phyloP scores from a whole-genome alignment of 768 basidiomycete species.

The Russula griseocarnosa region DNA sequence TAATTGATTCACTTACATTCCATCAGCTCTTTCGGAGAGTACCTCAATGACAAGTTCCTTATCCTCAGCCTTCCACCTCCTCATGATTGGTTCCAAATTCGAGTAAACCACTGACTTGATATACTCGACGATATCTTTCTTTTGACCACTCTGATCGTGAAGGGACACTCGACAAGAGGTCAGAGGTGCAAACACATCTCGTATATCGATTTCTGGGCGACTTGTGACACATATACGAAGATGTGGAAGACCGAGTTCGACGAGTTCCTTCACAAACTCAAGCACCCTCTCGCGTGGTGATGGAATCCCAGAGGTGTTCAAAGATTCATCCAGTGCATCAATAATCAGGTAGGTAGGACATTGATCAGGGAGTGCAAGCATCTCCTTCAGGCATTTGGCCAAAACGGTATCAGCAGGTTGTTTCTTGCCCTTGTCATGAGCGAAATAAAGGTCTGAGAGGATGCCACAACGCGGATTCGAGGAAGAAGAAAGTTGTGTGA shows the following conservation, averaged over 20 bases:
- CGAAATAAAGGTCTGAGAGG: no score
- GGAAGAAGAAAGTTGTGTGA: no score
- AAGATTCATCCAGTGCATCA: neutral
- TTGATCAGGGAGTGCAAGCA: no score
- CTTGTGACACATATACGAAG: neutral
- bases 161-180: neutral
- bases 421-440: no score
- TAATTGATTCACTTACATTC: neutral
- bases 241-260: neutral
- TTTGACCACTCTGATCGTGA: neutral
- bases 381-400: no score
- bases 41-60: neutral
- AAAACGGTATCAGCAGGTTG: no score
- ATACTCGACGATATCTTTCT: neutral
- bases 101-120: neutral
- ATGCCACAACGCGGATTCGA: no score
- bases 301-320: neutral
- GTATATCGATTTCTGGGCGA: neutral
- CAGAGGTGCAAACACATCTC: neutral
- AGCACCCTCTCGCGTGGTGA: neutral
- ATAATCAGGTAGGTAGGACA: neutral
- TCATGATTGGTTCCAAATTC: neutral
- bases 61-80: neutral
- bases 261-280: neutral
- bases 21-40: neutral